Base-by-base conservation (phyloP, 2,329 filamentous ascomycete genomes). In the Colletotrichum siamense region DNA sequence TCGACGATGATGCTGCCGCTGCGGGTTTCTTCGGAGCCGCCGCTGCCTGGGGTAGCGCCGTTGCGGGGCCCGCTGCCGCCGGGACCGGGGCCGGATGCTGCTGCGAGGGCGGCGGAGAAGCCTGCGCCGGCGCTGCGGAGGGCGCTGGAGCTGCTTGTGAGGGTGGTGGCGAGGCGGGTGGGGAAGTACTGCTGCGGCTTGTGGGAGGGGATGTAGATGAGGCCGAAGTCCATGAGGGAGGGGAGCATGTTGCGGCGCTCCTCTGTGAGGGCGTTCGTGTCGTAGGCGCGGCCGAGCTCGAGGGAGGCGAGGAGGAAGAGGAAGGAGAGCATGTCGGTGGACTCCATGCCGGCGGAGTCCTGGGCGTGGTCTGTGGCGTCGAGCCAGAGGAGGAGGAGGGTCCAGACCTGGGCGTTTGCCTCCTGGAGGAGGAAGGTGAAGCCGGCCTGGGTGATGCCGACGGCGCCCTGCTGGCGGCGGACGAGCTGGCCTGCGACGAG, bases 331-430 rank as follows among this genome's bases (percentile, higher is more conserved):
- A 99, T 96, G 82, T 99, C 97, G 64, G 98, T 96, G 75, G 94
- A 93, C 79, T 98, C 95, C 89, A 98, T 94, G 36, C 91, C 91
- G 18, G 95, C 88, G 81, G 89, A 82, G 61, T 84, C 83, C 66
- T 85, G 84, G 63, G 90, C 90, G 71, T 89, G 88, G 80, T 95
- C 94, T 61, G 94, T 94, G 77, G 95, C 94, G 79, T 98, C 95
- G 67, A 99, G 92, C 89, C 98, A 99, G 36, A 98, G 93, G 34
- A 99, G 94, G 44, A 99, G 89, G 63, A 99, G 89, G 30, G 96
- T 97, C 97, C 97, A 99, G 44, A 99, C 96, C 84, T 99, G 97
- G 0, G 96, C 96, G 83, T 98, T 99, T 75, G 96, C 94, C 82
- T 98, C 96, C 81, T 99, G 96, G 10, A 99, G 89, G 73, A 99